A percentile compares a stretch with the other conserved stretches of the same genome.
Conservation (phyloP, 2,329 filamentous ascomycete species). For the Exophiala viscosa region DNA sequence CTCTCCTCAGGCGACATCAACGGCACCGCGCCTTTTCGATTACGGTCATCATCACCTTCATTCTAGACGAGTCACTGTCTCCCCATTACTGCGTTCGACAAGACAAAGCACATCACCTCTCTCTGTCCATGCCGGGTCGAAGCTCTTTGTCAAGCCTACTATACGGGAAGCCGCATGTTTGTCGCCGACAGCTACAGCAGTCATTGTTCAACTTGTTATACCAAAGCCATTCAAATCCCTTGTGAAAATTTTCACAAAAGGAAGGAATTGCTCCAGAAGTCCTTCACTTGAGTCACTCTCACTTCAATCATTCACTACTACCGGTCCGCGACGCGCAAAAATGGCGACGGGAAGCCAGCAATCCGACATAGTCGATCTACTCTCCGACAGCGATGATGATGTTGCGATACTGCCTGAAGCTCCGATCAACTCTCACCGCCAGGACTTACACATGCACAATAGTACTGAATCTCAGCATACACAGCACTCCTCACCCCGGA, state of each 20-base stretch:
- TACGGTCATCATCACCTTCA: too few species aligned
- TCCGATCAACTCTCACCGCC: not conserved
- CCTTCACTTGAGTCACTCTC: too few species aligned
- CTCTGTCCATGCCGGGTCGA: not conserved
- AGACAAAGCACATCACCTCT: too few species aligned
- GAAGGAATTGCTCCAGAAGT: not conserved
- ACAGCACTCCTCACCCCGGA: not conserved
- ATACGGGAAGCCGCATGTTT: slow-evolving; percentile 1
- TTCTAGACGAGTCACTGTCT: too few species aligned
- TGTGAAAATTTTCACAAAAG: not conserved
- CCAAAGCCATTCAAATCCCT: not conserved
- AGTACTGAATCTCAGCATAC: not conserved
- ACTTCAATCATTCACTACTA: not conserved
- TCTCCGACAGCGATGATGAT: slow-evolving; percentile 5
- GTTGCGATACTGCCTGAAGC: too few species aligned
- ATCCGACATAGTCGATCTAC: slow-evolving; percentile 1
- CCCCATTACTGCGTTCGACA: too few species aligned
- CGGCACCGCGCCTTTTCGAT: too few species aligned
- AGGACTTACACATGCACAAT: not conserved
- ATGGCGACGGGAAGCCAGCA: not conserved
- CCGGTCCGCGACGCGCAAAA: not conserved
- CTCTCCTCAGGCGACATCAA: too few species aligned
- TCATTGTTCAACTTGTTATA: not conserved
- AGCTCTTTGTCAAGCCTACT: not conserved
- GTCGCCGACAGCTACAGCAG: not conserved